Conservation (phyloP, 208 protist species). For the Endotrypanum monterogeii region DNA sequence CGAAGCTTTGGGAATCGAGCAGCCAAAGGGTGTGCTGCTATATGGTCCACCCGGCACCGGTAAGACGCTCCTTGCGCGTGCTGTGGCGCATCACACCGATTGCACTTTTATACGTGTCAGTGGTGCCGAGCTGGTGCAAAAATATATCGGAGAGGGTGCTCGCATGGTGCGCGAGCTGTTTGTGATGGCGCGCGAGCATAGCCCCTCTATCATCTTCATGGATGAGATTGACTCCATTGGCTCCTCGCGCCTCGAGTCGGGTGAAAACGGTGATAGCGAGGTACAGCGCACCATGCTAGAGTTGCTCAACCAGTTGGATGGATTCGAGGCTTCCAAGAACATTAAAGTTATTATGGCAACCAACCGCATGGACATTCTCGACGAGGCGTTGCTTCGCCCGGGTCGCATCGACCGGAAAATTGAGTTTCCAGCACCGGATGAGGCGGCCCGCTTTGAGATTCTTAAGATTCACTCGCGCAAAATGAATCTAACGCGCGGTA, state of each 20-base stretch:
- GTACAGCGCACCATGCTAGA: slow-evolving; percentile 99
- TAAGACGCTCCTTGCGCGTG: slow-evolving; percentile 99
- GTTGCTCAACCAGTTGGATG: slow-evolving; percentile 99
- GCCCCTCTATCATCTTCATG: slow-evolving; percentile 99
- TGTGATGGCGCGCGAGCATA: slow-evolving; percentile 99
- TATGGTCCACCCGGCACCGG: slow-evolving; percentile 97
- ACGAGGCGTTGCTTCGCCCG: slow-evolving; percentile 98
- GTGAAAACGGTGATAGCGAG: slow-evolving; percentile 94
- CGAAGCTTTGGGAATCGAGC: slow-evolving; percentile 99
- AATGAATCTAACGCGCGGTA: slow-evolving; percentile 99
- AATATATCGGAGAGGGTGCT: slow-evolving; percentile 99
- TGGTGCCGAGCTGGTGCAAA: slow-evolving; percentile 99
- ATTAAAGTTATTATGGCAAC: slow-evolving; percentile 99
- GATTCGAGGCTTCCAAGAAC: slow-evolving; percentile 99
- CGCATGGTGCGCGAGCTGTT: slow-evolving; percentile 99
- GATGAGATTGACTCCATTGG: slow-evolving; percentile 99
- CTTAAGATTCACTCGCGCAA: slow-evolving; percentile 99
- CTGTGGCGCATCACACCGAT: slow-evolving; percentile 99
- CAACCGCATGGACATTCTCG: slow-evolving; percentile 99
- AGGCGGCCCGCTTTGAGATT: slow-evolving; percentile 96
- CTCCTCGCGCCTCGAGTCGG: slow-evolving; percentile 89
- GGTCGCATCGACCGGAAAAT: slow-evolving; percentile 99
- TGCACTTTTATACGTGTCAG: slow-evolving; percentile 99
- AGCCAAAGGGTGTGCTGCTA: slow-evolving; percentile 99
- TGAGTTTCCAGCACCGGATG: slow-evolving; percentile 98